Base-by-base conservation (phyloP, 2,329 filamentous ascomycete species). In the Graphilbum sp. region DNA sequence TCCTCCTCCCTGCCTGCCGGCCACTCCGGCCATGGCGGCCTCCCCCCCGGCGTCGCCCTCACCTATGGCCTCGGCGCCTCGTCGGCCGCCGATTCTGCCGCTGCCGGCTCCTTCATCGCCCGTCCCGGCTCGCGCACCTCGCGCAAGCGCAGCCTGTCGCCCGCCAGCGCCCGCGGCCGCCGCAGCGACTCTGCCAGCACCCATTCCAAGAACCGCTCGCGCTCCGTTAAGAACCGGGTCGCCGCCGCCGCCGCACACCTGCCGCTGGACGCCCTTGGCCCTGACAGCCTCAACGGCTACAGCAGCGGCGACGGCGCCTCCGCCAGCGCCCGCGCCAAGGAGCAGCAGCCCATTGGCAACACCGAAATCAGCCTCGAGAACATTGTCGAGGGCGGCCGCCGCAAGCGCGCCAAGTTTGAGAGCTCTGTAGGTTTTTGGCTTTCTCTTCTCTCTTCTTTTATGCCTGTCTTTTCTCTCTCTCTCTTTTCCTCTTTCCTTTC, bases 311-410 rank as follows among this genome's bases (percentile, higher is more conserved):
- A 94, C 47, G 80, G 77, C 43, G 83, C 78, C 21, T 72, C 81
- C 44, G 79, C 80, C 47, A 79, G 79, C 42, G 78, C 81, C 51
- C 81, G 81, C 56, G 73, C 70, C 49, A 86, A 83, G 57, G 87
- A 95, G 51, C 80, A 85, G 46, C 43, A 45, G 39, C 32, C 43
- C 36, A 74, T 94, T 51, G 86, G 84, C 35, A 95, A 85, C 55
- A 93, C 90, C 15, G 90, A 98, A 50, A 98, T 98, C 53, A 96
- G 88, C 56, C 75, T 95, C 49, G 87, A 95, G 50, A 98, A 98
- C 56, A 96, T 98, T 58, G 82, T 98, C 44, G 88, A 96, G 60
- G 90, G 92, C 53, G 87, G 88, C 48, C 79, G 90, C 58, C 79
- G 90, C 54, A 95, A 96, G 67, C 76, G 86, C 53, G 84, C 88